A percentile compares a stretch with the other conserved stretches of the same genome.
phyloP scores from a whole-genome alignment of 2,329 filamentous ascomycete species.

The Hirsutella thompsonii region DNA sequence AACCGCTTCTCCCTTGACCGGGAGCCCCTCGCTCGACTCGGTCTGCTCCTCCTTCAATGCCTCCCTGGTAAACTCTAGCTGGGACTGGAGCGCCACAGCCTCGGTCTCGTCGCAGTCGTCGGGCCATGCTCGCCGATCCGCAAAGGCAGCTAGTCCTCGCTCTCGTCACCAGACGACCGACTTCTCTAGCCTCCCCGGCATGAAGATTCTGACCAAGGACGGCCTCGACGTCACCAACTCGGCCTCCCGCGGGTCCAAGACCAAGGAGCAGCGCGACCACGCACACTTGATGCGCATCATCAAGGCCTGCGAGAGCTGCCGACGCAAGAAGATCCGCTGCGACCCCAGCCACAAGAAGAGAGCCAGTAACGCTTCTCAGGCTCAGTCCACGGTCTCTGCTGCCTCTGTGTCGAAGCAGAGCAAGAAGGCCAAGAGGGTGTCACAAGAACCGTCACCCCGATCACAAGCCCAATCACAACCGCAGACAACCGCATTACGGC shows the following conservation, averaged over 20 bases:
- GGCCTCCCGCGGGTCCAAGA: constrained; percentile 49
- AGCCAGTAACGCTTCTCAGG: constrained; percentile 15
- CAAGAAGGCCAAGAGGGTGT: constrained; percentile 26
- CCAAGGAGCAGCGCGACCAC: constrained; percentile 55
- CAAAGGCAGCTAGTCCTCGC: constrained; percentile 11
- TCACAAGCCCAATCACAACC: constrained; percentile 7
- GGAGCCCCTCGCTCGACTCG: constrained; percentile 27
- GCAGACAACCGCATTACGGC: neutral
- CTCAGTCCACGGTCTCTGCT: constrained; percentile 11
- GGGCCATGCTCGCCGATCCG: constrained; percentile 11
- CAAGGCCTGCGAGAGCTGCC: constrained; percentile 52
- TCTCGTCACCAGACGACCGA: constrained; percentile 23
- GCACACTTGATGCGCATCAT: constrained; percentile 55
- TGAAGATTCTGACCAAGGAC: constrained; percentile 55
- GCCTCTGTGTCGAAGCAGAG: constrained; percentile 17
- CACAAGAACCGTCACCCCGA: constrained; percentile 10
- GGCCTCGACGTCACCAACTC: constrained; percentile 50
- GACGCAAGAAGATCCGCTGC: constrained; percentile 50
- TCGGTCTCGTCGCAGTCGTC: constrained; percentile 18
- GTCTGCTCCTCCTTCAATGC: constrained; percentile 32
- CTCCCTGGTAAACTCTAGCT: constrained; percentile 35
- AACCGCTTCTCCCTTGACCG: constrained; percentile 30
- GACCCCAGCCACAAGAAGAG: constrained; percentile 46
- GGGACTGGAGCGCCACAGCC: constrained; percentile 28
- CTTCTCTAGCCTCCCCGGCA: constrained; percentile 44